Base-by-base conservation (phyloP, 306 rosid genomes). In the Vigna hirtella region DNA sequence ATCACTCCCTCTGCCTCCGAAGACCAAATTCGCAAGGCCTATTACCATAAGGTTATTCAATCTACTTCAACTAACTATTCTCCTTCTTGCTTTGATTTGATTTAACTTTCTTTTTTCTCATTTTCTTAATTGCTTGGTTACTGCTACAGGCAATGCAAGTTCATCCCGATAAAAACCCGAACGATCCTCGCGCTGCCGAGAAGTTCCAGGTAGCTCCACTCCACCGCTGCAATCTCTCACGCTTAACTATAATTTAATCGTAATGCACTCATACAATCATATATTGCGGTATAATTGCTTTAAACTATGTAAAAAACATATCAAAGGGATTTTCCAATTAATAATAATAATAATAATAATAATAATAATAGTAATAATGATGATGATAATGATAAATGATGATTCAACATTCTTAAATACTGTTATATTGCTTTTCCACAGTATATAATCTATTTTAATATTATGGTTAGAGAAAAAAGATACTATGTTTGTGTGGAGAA, bases 91-190 rank as follows among this genome's bases (percentile, higher is more conserved):
- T 0, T 28, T 59, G 3, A 1, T 45, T 17, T 12, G 0, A 20
- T 0, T 3, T 48, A 2, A 26, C 6, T 24, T 50, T 63, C 17
- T 9, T 13, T 32, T 12, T 10, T 28, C 40, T 36, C 8, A 0
- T 4, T 13, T 14, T 12, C 24, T 30, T 24, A 5, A 4, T 12
- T 9, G 0, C 28, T 57, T 57, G 15, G 15, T 5, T 9, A 10
- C 51, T 59, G 57, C 34, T 73, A 9, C 82, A 95, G 99, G 99
- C 99, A 53, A 89, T 88, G 89, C 96, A 83, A 89, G 97, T 93
- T 74, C 99, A 95, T 91, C 99, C 98, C 0, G 99, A 95, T 85
- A 90, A 91, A 83, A 95, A 91, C 83, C 93, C 87, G 13, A 87
- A 92, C 49, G 98, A 95, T 81, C 96, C 98, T 77, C 89, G 78